Evolutionary conservation across 192 early-diverging fungal species (phyloP), one percentile per base, ranked within the genome.

Genomic region (Gamsiella multidivaricata): DNA sequence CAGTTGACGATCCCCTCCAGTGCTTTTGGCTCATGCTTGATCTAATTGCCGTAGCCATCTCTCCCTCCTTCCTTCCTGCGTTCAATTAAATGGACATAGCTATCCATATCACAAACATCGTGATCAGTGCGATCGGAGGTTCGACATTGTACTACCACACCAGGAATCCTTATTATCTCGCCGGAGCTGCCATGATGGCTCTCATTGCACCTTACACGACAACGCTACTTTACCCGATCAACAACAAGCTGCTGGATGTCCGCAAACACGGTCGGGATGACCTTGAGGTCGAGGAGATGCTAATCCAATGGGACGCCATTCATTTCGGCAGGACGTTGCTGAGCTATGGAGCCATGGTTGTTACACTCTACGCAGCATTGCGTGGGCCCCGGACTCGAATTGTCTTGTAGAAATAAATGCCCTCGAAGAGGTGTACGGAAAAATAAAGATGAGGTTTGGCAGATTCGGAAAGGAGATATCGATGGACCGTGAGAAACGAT

Each of bases 231-330:
- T 36, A 64, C 32, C 65, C 74, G 6, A 69, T 78, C 49, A 63
- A 78, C 61, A 39, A 58, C 36, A 55, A 59, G 37, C 29, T 78
- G 20, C 25, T 78, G 34, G 74, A 69, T 7, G 64, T 78, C 29
- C 65, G 74, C 10, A 61, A 78, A 42, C 42, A 43, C 39, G 6
- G 50, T 20, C n/a, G 37, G 15, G 41, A 69, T 12, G 61, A 69
- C 25, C 34, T 26, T 3, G 17, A 23, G 1, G 65, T 78, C 3
- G 74, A 78, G 36, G 65, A 68, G 17, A 59, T 78, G 66, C 23
- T 78, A 37, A 42, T 56, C 28, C 42, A 29, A 1, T 78, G 74
- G 74, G 59, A 68, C 20, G 31, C 61, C 3, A 32, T 78, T 58
- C 65, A 67, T 47, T 69, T 62, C 29, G 66, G 59, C 23, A 45